Evolutionary conservation across 2,329 filamentous ascomycete genomes (phyloP).

Genomic region (Ophiocordyceps australis): DNA sequence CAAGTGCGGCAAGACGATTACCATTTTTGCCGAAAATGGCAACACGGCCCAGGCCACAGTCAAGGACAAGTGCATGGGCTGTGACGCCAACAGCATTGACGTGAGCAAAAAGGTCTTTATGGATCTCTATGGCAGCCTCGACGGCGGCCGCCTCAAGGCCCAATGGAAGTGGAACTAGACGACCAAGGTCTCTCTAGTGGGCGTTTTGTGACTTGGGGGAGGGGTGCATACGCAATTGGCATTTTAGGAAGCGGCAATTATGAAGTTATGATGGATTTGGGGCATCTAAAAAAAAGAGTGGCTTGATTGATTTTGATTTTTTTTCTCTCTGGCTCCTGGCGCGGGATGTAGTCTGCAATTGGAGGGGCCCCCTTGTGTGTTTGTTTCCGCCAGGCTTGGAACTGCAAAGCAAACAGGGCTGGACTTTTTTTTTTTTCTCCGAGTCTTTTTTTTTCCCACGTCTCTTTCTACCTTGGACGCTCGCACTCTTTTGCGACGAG

Average conservation of each 20-base stretch:
- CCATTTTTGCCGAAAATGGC: conserved; percentile 41
- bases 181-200: too few species aligned
- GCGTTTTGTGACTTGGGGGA: too few species aligned
- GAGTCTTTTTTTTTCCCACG: too few species aligned
- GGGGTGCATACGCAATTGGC: too few species aligned
- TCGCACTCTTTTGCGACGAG: too few species aligned
- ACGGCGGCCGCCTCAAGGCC: conserved; percentile 20
- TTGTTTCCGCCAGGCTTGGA: too few species aligned
- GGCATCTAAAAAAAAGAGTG: too few species aligned
- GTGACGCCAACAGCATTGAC: conserved; percentile 36
- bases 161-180: conserved; percentile 28
- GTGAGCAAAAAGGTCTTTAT: conserved; percentile 36
- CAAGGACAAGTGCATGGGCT: conserved; percentile 63
- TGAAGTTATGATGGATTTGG: conserved; percentile 1
- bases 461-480: too few species aligned
- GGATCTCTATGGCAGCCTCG: conserved; percentile 29
- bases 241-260: too few species aligned
- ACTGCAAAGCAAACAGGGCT: background rate
- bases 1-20: conserved; percentile 51
- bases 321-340: background rate
- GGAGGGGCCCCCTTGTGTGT: too few species aligned
- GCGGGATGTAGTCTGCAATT: background rate
- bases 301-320: background rate
- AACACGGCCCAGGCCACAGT: conserved; percentile 39
- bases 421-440: background rate